phyloP scores from a whole-genome alignment of 148 eudicot species.

The Limonium bicolor region DNA sequence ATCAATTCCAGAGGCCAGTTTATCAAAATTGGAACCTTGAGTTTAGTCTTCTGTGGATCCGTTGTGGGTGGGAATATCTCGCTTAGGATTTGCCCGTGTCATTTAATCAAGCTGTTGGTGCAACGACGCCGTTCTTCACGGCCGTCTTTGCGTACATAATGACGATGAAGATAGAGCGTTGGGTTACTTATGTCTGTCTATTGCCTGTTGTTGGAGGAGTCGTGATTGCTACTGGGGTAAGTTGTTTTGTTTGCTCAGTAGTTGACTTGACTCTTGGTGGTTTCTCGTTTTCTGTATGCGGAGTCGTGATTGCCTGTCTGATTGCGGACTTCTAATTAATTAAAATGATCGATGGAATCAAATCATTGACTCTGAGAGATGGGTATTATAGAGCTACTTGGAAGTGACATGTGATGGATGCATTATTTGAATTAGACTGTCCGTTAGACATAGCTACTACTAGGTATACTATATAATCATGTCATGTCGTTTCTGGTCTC shows the following conservation, averaged over 20 bases:
- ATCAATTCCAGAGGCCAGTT: slow-evolving; percentile 5
- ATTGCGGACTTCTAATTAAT: too few relatives aligned
- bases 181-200: slow-evolving; percentile 4
- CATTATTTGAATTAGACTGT: too few relatives aligned
- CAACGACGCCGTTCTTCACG: slow-evolving; percentile 9
- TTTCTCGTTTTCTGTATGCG: too few relatives aligned
- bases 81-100: slow-evolving; percentile 6
- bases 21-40: slow-evolving; percentile 2
- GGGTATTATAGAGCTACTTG: too few relatives aligned
- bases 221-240: slow-evolving; percentile 8
- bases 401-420: too few relatives aligned
- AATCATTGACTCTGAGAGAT: too few relatives aligned
- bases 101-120: slow-evolving; percentile 9
- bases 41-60: slow-evolving; percentile 7
- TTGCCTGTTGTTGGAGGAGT: slow-evolving; percentile 6
- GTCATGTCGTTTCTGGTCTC: too few relatives aligned
- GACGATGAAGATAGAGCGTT: slow-evolving; percentile 5
- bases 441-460: too few relatives aligned
- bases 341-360: too few relatives aligned
- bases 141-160: slow-evolving; percentile 6
- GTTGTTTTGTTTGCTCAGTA: background rate
- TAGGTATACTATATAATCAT: too few relatives aligned
- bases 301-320: too few relatives aligned
- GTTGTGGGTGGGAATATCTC: slow-evolving; percentile 7
- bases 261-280: background rate